Evolutionary conservation across 306 rosid genomes (phyloP), one percentile per base, ranked within the genome.

Genomic region (Morella rubra): DNA sequence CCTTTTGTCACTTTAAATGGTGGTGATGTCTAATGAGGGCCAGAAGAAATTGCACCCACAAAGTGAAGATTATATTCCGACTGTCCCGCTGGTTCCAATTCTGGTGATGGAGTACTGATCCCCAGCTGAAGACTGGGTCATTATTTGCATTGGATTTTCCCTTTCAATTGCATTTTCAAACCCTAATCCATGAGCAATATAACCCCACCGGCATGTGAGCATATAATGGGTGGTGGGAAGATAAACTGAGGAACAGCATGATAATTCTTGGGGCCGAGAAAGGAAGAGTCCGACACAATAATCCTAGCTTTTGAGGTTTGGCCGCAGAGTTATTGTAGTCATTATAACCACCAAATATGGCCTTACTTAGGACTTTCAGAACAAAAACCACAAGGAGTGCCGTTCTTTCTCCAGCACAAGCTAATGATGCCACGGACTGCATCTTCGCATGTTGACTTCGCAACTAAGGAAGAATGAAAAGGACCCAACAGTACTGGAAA

Each of bases 371-470:
- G 44, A 84, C 86, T 87, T 82, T 84, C 59, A 78, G 73, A 84
- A 71, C 74, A 77, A 14, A 51, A 27, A 77, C 76, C 73, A 56
- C 67, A 61, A 72, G 37, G 78, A 44, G 52, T 73, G 79, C 72
- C 72, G 71, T 71, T 66, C 76, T 79, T 81, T 86, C 83, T 56
- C 79, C 71, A 82, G 60, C 86, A 80, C 80, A 81, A 68, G 82
- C 82, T 84, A 85, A 85, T 87, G 77, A 85, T 84, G 79, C 42
- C 44, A 20, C 47, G 19, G 84, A 74, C 81, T 83, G 84, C 55
- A 70, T 61, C 83, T 84, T 85, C 79, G 88, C 92, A 87, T 92
- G 83, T 89, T 86, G 90, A 86, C 88, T 86, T 91, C 91, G 91
- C 93, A 92, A 90, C 86, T 76, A 72, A 78, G 55, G 78, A 73